Base-by-base conservation (phyloP, 208 protist species). In the Leishmania martiniquensis region DNA sequence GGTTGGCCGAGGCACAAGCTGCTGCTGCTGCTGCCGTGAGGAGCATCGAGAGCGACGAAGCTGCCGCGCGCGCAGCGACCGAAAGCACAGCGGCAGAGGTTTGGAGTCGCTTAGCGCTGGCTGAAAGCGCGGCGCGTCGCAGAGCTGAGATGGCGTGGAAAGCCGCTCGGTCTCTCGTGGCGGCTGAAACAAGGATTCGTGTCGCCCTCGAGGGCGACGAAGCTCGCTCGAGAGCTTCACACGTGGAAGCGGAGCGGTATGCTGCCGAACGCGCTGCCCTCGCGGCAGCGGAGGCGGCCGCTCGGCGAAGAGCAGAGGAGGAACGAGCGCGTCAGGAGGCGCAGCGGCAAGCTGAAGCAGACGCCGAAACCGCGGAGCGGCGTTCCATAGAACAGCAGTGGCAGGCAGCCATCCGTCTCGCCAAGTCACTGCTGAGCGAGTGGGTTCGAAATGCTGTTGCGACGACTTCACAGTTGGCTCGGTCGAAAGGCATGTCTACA, bases 31-130 rank as follows among this genome's bases (percentile, higher is more conserved):
- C 25, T 20, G 81, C 57, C n/a, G 57, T 67, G 17, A 32, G 44
- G 10, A 25, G 39, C 1, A 37, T 62, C 1, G 68, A 75, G 45
- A 47, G 79, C n/a, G 74, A 72, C 15, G 79, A 78, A 52, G 66
- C 45, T n/a, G 39, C 15, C 17, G 75, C 45, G 13, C 75, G 75
- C 65, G 29, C 15, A 12, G 60, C 13, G 17, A 68, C 59, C 12
- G 63, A 72, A 51, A 7, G 47, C 22, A 34, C 39, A 52, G 68
- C 10, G n/a, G 47, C 49, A 57, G 68, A 72, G 49, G 47, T 9
- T 10, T 12, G 29, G 47, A 10, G 37, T n/a, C n/a, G 29, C n/a
- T 4, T 72, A 4, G 22, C 9, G 17, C 29, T 12, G 44, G 65
- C 20, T 15, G 65, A 44, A 69, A 42, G 4, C 20, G 22, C 65